phyloP scores from a whole-genome alignment of 1,139 yeast species.

The Kurtzmaniella quercitrusa region DNA sequence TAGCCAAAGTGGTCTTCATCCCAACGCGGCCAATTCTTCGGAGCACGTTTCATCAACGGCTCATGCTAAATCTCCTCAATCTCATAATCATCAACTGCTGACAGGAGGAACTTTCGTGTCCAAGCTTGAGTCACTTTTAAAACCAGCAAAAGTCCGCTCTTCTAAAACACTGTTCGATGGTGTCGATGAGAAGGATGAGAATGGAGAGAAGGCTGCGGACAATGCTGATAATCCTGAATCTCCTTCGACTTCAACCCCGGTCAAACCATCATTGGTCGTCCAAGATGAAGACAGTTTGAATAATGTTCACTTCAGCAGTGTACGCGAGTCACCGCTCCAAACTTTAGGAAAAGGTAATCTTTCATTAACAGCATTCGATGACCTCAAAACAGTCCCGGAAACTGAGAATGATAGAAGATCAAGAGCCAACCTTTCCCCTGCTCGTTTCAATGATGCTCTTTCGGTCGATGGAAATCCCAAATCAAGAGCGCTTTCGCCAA shows the following conservation, averaged over 20 bases:
- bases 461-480: constrained; percentile 8
- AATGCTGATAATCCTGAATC: not conserved
- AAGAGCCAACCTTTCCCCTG: not conserved
- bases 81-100: not conserved
- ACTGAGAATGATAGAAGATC: not conserved
- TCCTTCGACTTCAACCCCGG: not conserved
- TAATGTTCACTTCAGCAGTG: constrained; percentile 52
- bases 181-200: constrained; percentile 3
- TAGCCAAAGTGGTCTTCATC: no score
- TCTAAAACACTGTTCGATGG: constrained; percentile 7
- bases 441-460: not conserved
- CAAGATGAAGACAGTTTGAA: constrained; percentile 8
- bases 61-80: not conserved
- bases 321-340: constrained; percentile 52
- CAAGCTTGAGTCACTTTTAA: constrained; percentile 17
- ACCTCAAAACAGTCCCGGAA: not conserved
- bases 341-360: constrained; percentile 75
- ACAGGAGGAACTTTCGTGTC: not conserved
- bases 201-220: constrained; percentile 4
- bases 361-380: constrained; percentile 53
- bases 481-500: not conserved
- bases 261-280: constrained; percentile 10
- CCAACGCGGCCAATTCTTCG: not conserved
- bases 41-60: not conserved
- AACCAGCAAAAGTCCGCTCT: constrained; percentile 12